A percentile compares a stretch with the other conserved stretches of the same genome.
phyloP scores from a whole-genome alignment of 371 early-diverging fungal genomes.

The Mortierella sp. region DNA sequence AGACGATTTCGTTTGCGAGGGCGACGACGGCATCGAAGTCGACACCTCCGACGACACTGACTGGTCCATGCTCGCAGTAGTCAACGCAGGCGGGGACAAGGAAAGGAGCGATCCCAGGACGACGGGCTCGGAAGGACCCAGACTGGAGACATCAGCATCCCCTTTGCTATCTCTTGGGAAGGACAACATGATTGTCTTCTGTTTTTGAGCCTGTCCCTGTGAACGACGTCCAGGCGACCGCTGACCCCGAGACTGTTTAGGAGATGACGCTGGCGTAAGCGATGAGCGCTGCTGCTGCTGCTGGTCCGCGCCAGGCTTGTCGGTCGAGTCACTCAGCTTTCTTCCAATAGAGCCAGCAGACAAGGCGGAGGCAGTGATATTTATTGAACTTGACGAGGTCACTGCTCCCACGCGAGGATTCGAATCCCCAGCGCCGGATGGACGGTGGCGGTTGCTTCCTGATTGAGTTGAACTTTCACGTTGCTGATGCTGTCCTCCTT shows the following conservation, averaged over 20 bases:
- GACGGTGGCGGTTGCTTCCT: slow-evolving; percentile 2
- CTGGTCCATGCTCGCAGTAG: not conserved
- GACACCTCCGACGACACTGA: not conserved
- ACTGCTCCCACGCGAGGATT: slow-evolving; percentile 20
- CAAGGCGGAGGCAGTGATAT: not conserved
- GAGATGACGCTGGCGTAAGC: slow-evolving; percentile 1
- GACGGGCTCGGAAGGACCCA: slow-evolving; percentile 19
- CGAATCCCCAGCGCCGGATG: slow-evolving; percentile 5
- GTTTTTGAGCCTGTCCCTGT: slow-evolving; percentile 12
- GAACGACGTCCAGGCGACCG: slow-evolving; percentile 40
- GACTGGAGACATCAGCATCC: not conserved
- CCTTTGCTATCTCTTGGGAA: not conserved
- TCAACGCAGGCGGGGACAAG: not conserved
- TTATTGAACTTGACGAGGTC: slow-evolving; percentile 10
- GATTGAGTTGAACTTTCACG: not conserved
- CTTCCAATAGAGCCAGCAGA: not conserved
- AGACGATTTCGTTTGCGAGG: slow-evolving; percentile 2
- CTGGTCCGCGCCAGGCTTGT: no score
- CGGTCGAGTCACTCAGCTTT: not conserved
- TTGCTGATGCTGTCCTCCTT: slow-evolving; percentile 3
- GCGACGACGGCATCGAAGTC: slow-evolving; percentile 11
- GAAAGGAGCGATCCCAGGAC: slow-evolving; percentile 18
- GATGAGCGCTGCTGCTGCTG: not conserved
- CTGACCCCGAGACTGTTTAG: slow-evolving; percentile 23
- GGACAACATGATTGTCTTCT: slow-evolving; percentile 6